Percentiles rank a stretch among this genome's conserved stretches.
Conservation (phyloP, 2,329 filamentous ascomycete genomes). For the Claviceps capensis region DNA sequence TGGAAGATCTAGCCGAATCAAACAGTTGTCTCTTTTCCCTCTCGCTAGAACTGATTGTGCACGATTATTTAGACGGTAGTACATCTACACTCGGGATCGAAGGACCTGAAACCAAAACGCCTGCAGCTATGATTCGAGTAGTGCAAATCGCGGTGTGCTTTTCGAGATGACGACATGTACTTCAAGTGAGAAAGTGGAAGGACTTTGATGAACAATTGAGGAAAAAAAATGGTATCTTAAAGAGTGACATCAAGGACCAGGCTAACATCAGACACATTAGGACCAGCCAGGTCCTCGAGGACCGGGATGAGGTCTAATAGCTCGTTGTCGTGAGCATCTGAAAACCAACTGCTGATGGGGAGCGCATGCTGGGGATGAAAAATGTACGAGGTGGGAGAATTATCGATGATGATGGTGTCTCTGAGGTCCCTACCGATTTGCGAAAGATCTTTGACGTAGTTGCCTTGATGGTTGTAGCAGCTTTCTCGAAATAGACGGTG, state of each 20-base stretch:
- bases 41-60: slow-evolving; percentile 23
- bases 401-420: slow-evolving; percentile 99
- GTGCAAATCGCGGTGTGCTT: slow-evolving; percentile 21
- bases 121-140: slow-evolving; percentile 38
- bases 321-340: slow-evolving; percentile 98
- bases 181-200: slow-evolving; percentile 18
- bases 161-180: slow-evolving; percentile 16
- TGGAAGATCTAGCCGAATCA: slow-evolving; percentile 3
- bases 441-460: slow-evolving; percentile 98
- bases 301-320: slow-evolving; percentile 93
- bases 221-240: slow-evolving; percentile 28
- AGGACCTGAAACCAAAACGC: slow-evolving; percentile 40
- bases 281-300: slow-evolving; percentile 84
- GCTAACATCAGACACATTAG: slow-evolving; percentile 89
- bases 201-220: slow-evolving; percentile 11
- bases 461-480: slow-evolving; percentile 98
- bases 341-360: slow-evolving; percentile 99
- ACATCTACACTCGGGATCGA: slow-evolving; percentile 37
- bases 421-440: slow-evolving; percentile 91
- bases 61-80: slow-evolving; percentile 34
- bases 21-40: background rate
- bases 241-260: slow-evolving; percentile 87
- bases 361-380: slow-evolving; percentile 99
- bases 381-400: slow-evolving; percentile 97
- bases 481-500: slow-evolving; percentile 94